Percentiles rank a stretch among this genome's conserved stretches.
Conservation (phyloP, 495 filamentous ascomycete genomes). For the Trichoderma asperelloides region DNA sequence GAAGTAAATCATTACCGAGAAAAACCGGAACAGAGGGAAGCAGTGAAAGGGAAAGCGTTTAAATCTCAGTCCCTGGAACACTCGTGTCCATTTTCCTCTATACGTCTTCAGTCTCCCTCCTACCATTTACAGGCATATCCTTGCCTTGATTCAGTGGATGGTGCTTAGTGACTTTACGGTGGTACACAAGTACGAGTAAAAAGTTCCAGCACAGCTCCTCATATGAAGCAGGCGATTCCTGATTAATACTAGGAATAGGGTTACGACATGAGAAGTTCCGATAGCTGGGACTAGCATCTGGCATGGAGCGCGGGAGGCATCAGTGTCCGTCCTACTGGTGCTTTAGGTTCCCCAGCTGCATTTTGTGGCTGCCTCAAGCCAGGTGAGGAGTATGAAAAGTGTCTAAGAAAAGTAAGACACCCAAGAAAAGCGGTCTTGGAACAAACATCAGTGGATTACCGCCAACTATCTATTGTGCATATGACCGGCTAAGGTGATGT, state of each 20-base stretch:
- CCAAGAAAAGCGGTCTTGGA: background rate
- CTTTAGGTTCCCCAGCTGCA: background rate
- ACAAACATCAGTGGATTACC: background rate
- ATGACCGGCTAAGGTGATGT: too few species aligned
- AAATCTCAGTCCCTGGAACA: too few species aligned
- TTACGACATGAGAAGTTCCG: background rate
- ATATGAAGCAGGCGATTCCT: background rate
- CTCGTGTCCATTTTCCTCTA: too few species aligned
- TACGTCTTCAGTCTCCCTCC: too few species aligned
- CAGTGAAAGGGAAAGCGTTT: too few species aligned
- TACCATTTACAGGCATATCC: background rate
- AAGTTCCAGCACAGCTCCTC: background rate
- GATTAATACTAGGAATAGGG: background rate
- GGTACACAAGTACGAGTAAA: background rate
- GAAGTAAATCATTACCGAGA: too few species aligned
- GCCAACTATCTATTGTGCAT: background rate
- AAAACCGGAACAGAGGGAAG: too few species aligned
- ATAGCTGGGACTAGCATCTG: background rate
- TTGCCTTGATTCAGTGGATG: background rate
- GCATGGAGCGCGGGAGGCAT: background rate
- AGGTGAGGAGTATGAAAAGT: background rate
- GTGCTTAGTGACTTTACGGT: background rate
- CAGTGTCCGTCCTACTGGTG: background rate
- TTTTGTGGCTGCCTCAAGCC: background rate
- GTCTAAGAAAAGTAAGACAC: background rate